Percentiles rank a stretch among this genome's conserved stretches.
These are phyloP conservation scores for Fonsecaea pugnacius DNA, from an alignment of 2,329 filamentous ascomycete species.

Conservation along the genomic window DNA sequence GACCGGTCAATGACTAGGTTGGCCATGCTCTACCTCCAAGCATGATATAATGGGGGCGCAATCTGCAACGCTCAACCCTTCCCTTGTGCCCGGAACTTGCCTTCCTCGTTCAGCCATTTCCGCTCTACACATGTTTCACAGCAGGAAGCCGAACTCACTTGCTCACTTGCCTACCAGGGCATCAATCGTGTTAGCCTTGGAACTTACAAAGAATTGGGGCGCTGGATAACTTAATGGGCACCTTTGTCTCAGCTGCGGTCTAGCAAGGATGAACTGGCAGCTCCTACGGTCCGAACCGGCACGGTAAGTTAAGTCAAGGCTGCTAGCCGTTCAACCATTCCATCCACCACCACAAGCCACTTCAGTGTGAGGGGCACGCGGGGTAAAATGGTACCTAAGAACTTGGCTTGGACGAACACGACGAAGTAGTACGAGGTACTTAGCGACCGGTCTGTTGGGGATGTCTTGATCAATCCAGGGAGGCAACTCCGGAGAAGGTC, in stretches of 20 bases:
- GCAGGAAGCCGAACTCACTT: background rate
- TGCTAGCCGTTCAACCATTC: background rate
- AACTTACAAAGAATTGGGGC: background rate
- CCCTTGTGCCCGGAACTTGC: background rate
- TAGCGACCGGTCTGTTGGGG: constrained; percentile 1
- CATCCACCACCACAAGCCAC: background rate
- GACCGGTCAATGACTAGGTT: constrained; percentile 9
- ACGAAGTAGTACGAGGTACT: background rate
- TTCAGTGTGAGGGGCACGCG: background rate
- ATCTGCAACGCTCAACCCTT: background rate
- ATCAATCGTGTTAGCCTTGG: background rate
- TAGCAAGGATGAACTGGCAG: background rate
- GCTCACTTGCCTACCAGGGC: background rate
- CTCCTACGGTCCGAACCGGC: background rate
- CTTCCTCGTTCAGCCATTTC: background rate
- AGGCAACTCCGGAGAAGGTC: background rate
- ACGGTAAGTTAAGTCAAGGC: background rate
- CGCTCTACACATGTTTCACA: constrained; percentile 14
- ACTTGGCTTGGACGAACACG: no score
- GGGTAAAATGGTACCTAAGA: constrained; percentile 1
- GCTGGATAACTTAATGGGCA: background rate
- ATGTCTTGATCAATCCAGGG: background rate
- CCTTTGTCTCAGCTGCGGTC: background rate
- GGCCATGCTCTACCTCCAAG: background rate
- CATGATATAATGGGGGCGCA: background rate